Evolutionary conservation across 129 eudicot species (phyloP), one percentile per base, ranked within the genome.

Genomic region (Lonicera japonica): DNA sequence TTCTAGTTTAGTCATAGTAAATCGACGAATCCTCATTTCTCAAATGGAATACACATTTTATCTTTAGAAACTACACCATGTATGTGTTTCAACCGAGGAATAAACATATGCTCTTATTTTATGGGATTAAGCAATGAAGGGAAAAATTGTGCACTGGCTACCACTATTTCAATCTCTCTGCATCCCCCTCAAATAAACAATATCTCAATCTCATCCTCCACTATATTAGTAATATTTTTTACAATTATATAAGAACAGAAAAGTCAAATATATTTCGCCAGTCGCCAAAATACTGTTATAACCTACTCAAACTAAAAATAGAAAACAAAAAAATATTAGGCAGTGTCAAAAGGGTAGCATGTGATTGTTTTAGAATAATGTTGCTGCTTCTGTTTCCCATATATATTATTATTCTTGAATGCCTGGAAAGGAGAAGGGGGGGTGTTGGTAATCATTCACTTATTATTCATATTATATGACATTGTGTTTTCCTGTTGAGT

Each of bases 21-120:
- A 6, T 29, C 36, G 36, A 29, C 6, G 36, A 29, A 29, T 29
- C 36, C 36, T 29, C 36, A 6, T 29, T 29, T 29, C 36, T 29
- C 6, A 29, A 29, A 29, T 29, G 36, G 6, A 29, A 29, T 29
- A 29, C 6, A 29, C 6, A 29, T 29, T 29, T 29, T 29, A 29
- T 2, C 36, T 29, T 29, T 29, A 29, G 36, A 29, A 29, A 29
- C 36, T 29, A 29, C 36, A 2, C 36, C 36, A 29, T 29, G 36
- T 29, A 29, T 29, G 5, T 50, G 55, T 50, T 16, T 11, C 19
- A 14, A 11, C 16, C n/a, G 0, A 14, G 19, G 25, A 60, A 12
- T 60, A 40, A 60, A 40, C 8, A 60, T 18, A 60, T 60, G 21
- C 65, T n/a, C 16, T 60, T 20, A 60, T 41, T 60, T 60, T 40